Base-by-base conservation (phyloP, 2,329 filamentous ascomycete species). In the Zasmidium angulare region DNA sequence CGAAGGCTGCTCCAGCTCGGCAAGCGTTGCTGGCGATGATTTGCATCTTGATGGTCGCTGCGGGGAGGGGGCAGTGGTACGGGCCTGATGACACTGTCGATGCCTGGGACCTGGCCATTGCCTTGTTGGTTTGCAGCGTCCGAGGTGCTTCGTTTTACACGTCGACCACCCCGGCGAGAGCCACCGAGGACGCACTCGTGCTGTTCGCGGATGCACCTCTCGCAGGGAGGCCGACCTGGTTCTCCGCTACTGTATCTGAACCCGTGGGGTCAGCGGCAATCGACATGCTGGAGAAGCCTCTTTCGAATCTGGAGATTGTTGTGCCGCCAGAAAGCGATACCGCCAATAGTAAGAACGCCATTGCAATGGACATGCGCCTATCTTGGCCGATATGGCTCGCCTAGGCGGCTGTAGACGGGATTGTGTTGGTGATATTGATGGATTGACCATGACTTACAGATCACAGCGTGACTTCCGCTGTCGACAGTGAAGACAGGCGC, bases 381-480 rank as follows among this genome's bases (percentile, higher is more conserved):
- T 23, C 20, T 3, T 56, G 20, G 46, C 17, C n/a, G 24, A 50
- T 22, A 26, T 11, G 22, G 14, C 14, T 50, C n/a, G 46, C 20
- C 46, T 22, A 14, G 20, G 4, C 56, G 46, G 56, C 46, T 50
- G 46, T 40, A 50, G 56, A 55, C 56, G 51, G 56, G 14, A 47
- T 49, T 12, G 24, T 22, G n/a, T 22, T 46, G 46, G 3, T 11
- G 46, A 49, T 49, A 22, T 49, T 22, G 24, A 50, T 14, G 47
- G 26, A 54, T 26, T 7, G 19, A 19, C 17, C 23, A 26, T 23
- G n/a, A 68, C 69, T 65, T 62, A 72, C 68, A 72, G 60, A 53
- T 72, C 70, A 58, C 70, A 72, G 43, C 70, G 61, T n/a, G 66
- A 68, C 59, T 72, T 72, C n/a, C 70, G 59, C 61, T 71, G 69